Evolutionary conservation across 805 yeast species (phyloP).

Genomic region (Lipomyces lipofer): DNA sequence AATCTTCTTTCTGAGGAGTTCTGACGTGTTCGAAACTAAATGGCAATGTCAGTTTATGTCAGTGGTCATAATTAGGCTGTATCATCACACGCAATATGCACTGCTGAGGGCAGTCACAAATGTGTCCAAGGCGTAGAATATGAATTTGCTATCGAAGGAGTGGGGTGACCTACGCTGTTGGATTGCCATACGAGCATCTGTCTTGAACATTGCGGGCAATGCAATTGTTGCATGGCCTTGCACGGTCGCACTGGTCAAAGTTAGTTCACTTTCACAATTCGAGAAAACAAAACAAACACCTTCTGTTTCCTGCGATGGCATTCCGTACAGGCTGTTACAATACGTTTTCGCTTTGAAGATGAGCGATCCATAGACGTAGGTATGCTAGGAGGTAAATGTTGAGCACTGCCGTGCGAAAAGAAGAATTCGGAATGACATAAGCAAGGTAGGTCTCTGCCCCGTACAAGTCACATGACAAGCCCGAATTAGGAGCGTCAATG

Average conservation of each 20-base stretch:
- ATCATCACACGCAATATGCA: neutral
- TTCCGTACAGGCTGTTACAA: neutral
- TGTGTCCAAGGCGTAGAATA: too few species aligned
- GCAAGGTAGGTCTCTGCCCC: too few species aligned
- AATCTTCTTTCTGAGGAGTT: neutral
- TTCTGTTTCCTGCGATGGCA: constrained; percentile 1
- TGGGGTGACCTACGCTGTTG: neutral
- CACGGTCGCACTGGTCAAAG: constrained; percentile 1
- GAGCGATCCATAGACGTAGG: neutral
- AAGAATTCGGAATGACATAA: too few species aligned
- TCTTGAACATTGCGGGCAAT: neutral
- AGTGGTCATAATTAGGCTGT: neutral
- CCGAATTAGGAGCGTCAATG: neutral
- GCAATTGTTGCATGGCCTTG: neutral
- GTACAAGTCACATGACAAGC: constrained; percentile 1
- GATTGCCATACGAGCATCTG: constrained; percentile 1
- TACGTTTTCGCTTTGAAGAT: neutral
- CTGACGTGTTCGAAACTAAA: neutral
- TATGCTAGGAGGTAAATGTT: neutral
- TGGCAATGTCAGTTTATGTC: neutral
- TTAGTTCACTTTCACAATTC: neutral
- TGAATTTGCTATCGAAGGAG: neutral
- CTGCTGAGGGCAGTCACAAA: too few species aligned
- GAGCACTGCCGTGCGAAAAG: neutral
- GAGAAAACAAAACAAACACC: neutral